phyloP scores from a whole-genome alignment of 495 filamentous ascomycete species.

The Talaromyces ruber region DNA sequence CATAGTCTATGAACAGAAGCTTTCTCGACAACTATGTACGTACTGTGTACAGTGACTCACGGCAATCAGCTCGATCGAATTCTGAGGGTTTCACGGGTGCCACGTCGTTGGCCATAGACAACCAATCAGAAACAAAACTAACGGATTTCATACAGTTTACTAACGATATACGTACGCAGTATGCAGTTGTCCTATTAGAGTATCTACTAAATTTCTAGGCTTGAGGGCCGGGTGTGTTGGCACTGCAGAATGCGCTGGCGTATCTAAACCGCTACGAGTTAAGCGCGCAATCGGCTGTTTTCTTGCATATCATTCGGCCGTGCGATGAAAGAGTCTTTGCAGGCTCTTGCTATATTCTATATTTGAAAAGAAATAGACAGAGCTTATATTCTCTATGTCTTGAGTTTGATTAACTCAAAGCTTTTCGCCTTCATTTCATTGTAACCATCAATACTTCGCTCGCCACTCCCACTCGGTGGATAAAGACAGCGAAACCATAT shows the following conservation, averaged over 20 bases:
- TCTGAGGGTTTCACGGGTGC: not conserved
- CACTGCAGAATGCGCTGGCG: conserved; percentile 3
- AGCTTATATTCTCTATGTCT: not conserved
- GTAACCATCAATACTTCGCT: not conserved
- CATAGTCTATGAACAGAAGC: not conserved
- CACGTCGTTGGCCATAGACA: not conserved
- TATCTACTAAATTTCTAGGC: not conserved
- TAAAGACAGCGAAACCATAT: not conserved
- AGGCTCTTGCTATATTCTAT: no score
- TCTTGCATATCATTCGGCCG: not conserved
- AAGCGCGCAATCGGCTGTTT: not conserved
- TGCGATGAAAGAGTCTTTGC: not conserved
- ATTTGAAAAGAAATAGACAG: not conserved
- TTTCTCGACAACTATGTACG: not conserved
- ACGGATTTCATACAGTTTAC: not conserved
- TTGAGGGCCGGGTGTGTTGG: not conserved
- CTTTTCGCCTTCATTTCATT: not conserved
- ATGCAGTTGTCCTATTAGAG: conserved; percentile 1
- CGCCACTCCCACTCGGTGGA: not conserved
- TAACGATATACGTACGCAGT: not conserved
- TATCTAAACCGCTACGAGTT: not conserved
- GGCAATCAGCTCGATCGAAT: not conserved
- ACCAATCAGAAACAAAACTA: not conserved
- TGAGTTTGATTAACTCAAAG: not conserved
- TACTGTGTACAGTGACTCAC: not conserved